phyloP scores from a whole-genome alignment of 2,329 filamentous ascomycete species.

The Mycocentrospora acerina region DNA sequence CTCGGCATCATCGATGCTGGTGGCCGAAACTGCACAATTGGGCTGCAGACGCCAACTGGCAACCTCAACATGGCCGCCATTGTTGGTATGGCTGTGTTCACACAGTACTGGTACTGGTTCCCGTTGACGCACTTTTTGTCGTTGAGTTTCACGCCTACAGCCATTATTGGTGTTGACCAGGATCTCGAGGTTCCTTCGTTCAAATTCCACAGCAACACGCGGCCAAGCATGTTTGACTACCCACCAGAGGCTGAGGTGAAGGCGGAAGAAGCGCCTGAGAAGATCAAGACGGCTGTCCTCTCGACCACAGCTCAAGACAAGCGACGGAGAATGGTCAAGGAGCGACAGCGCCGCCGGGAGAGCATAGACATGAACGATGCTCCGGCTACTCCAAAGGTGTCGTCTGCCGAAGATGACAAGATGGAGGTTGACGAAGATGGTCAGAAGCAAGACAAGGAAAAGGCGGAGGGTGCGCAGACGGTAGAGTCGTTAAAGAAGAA shows the following conservation, averaged over 20 bases:
- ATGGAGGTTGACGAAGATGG: conserved; percentile 69
- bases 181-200: conserved; percentile 91
- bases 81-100: conserved; percentile 96
- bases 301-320: conserved; percentile 97
- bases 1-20: conserved; percentile 97
- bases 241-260: conserved; percentile 96
- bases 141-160: conserved; percentile 92
- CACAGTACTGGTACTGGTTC: conserved; percentile 99
- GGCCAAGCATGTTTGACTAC: conserved; percentile 95
- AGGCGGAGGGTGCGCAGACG: conserved; percentile 55
- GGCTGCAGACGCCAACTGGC: conserved; percentile 93
- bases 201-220: conserved; percentile 93
- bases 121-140: conserved; percentile 97
- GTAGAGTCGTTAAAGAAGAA: conserved; percentile 77
- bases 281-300: conserved; percentile 92
- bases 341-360: conserved; percentile 82
- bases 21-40: conserved; percentile 97
- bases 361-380: conserved; percentile 93
- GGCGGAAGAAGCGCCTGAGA: conserved; percentile 85
- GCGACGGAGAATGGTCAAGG: conserved; percentile 90
- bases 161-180: conserved; percentile 91
- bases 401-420: conserved; percentile 67
- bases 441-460: conserved; percentile 47
- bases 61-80: conserved; percentile 99
- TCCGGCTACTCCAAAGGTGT: conserved; percentile 70